Percentiles rank a stretch among this genome's conserved stretches.
phyloP scores from a whole-genome alignment of 345 rosid species.

The Sonneratia alba region DNA sequence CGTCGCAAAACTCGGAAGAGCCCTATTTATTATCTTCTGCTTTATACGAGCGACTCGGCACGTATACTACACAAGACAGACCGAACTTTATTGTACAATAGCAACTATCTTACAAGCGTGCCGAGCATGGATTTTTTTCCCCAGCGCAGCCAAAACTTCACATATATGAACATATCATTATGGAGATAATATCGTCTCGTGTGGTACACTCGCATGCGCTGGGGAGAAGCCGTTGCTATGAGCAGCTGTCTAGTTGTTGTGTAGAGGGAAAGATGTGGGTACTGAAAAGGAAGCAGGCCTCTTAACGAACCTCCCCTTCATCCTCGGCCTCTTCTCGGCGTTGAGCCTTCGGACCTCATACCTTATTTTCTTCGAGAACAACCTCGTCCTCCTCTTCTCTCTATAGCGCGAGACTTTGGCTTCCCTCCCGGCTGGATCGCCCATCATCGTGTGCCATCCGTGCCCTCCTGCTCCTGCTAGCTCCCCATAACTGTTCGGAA shows the following conservation, averaged over 20 bases:
- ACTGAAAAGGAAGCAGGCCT: constrained; percentile 35
- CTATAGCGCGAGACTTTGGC: constrained; percentile 82
- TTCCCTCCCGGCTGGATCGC: constrained; percentile 65
- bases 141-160: too few species aligned
- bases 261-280: constrained; percentile 22
- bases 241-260: neutral
- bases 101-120: neutral
- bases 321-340: constrained; percentile 93
- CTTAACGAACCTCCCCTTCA: constrained; percentile 97
- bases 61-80: neutral
- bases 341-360: constrained; percentile 87
- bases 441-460: constrained; percentile 16
- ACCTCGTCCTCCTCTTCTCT: constrained; percentile 76
- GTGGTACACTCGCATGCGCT: neutral
- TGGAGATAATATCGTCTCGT: neutral
- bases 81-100: neutral
- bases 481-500: constrained; percentile 9
- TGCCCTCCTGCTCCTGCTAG: constrained; percentile 8
- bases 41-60: neutral
- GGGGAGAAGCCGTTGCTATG: neutral
- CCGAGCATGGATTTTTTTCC: neutral
- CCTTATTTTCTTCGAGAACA: constrained; percentile 92
- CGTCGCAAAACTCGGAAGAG: neutral
- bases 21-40: neutral
- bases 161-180: too few species aligned